Evolutionary conservation across 2,329 filamentous ascomycete species (phyloP).

Genomic region (Mollisiaceae sp.): DNA sequence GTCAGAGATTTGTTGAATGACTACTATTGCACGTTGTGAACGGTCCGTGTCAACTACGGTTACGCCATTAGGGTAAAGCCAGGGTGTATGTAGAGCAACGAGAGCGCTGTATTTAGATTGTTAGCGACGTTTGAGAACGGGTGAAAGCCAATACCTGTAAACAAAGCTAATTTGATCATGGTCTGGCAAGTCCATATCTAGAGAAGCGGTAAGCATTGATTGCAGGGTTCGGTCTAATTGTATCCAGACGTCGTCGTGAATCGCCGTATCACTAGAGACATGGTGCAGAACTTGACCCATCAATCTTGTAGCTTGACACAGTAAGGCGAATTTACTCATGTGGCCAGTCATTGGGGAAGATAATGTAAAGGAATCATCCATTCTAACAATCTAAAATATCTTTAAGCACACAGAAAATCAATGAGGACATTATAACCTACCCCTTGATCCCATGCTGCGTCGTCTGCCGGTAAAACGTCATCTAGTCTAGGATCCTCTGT

Average conservation of each 20-base stretch:
- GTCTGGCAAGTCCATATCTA: conserved; percentile 22
- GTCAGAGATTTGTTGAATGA: neutral
- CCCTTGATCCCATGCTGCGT: conserved; percentile 18
- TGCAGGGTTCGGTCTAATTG: conserved; percentile 25
- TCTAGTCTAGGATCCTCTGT: conserved; percentile 13
- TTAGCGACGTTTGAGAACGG: neutral
- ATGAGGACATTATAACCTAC: conserved; percentile 5
- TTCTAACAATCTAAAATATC: neutral
- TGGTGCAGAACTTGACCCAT: conserved; percentile 23
- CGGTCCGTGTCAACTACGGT: neutral
- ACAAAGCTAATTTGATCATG: conserved; percentile 25
- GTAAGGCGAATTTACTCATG: conserved; percentile 23
- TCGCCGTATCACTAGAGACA: conserved; percentile 16
- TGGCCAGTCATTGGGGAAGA: conserved; percentile 15
- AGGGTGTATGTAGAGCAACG: neutral
- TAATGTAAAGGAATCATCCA: neutral
- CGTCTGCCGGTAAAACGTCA: neutral
- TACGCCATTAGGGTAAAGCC: neutral
- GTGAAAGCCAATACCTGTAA: conserved; percentile 16
- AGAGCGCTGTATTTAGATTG: neutral
- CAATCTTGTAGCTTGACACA: conserved; percentile 22
- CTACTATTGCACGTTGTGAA: neutral
- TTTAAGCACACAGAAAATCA: neutral
- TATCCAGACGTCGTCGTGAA: conserved; percentile 17
- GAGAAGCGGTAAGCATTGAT: conserved; percentile 22